Percentiles rank a stretch among this genome's conserved stretches.
These are phyloP conservation scores for Zymoseptoria tritici DNA, from an alignment of 2,329 filamentous ascomycete species.

Conservation along the genomic window DNA sequence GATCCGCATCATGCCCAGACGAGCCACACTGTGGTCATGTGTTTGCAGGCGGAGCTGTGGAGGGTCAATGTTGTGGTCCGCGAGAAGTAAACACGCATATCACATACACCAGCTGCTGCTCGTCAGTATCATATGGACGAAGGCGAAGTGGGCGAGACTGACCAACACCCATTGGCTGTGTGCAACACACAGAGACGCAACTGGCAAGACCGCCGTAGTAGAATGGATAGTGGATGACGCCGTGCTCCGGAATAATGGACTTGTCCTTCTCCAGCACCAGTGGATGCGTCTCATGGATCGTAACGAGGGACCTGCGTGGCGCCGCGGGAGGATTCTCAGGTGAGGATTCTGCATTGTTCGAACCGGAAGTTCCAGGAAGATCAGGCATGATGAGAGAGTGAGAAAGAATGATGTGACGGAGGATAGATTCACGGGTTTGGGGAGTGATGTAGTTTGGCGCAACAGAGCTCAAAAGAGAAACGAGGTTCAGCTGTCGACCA, in stretches of 20 bases:
- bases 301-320: not conserved
- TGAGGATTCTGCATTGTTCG: not conserved
- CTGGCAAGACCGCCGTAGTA: slow-evolving; percentile 20
- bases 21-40: not conserved
- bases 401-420: not conserved
- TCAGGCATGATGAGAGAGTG: not conserved
- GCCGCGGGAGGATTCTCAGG: not conserved
- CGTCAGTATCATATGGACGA: not conserved
- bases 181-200: slow-evolving; percentile 16
- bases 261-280: slow-evolving; percentile 18
- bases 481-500: not conserved
- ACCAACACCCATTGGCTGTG: slow-evolving; percentile 20
- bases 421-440: not conserved
- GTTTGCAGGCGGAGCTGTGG: not conserved
- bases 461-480: not conserved
- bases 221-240: slow-evolving; percentile 20
- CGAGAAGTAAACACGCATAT: not conserved
- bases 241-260: slow-evolving; percentile 19
- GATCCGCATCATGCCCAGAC: slow-evolving; percentile 10
- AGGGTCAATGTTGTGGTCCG: not conserved
- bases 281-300: slow-evolving; percentile 8
- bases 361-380: not conserved
- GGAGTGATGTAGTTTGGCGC: not conserved
- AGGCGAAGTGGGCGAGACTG: not conserved
- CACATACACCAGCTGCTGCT: not conserved